phyloP scores from a whole-genome alignment of 768 basidiomycete species.

The Rhodotorula babjevae region DNA sequence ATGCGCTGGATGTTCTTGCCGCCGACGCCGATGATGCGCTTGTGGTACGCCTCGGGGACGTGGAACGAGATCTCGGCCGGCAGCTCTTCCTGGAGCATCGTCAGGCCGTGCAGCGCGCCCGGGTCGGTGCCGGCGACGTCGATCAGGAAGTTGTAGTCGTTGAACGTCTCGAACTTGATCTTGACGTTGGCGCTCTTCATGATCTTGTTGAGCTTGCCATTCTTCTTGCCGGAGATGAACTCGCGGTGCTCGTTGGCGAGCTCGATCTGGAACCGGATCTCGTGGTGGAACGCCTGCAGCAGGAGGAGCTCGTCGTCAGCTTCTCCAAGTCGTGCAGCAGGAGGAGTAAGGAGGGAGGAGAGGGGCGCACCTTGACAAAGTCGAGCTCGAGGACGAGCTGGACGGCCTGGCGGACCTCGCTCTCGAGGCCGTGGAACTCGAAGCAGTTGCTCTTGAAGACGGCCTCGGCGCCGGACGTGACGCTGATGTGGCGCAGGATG shows the following conservation, averaged over 20 bases:
- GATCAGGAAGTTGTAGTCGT: constrained; percentile 53
- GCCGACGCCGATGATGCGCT: constrained; percentile 96
- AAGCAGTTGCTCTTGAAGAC: constrained; percentile 98
- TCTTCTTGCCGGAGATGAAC: constrained; percentile 98
- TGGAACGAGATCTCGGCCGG: constrained; percentile 98
- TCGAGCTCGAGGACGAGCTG: constrained; percentile 83
- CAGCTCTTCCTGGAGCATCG: constrained; percentile 90
- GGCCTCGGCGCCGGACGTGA: constrained; percentile 81
- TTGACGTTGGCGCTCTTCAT: constrained; percentile 96
- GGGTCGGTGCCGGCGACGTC: constrained; percentile 37
- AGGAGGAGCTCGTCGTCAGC: not conserved
- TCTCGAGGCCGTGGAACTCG: constrained; percentile 89
- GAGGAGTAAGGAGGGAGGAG: constrained; percentile 23
- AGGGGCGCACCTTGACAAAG: constrained; percentile 68
- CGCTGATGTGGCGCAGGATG: constrained; percentile 78
- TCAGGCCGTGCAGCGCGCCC: constrained; percentile 78
- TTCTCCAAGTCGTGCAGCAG: not conserved
- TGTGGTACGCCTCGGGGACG: constrained; percentile 95
- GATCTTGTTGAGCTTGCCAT: constrained; percentile 99
- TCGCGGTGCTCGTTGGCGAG: constrained; percentile 95
- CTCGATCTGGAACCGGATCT: constrained; percentile 97
- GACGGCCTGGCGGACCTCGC: constrained; percentile 80
- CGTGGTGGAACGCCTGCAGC: constrained; percentile 85
- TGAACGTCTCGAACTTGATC: constrained; percentile 98
- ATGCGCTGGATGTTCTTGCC: constrained; percentile 97